Evolutionary conservation across 2,329 filamentous ascomycete species (phyloP).

Genomic region (Verticillium tricorpus): DNA sequence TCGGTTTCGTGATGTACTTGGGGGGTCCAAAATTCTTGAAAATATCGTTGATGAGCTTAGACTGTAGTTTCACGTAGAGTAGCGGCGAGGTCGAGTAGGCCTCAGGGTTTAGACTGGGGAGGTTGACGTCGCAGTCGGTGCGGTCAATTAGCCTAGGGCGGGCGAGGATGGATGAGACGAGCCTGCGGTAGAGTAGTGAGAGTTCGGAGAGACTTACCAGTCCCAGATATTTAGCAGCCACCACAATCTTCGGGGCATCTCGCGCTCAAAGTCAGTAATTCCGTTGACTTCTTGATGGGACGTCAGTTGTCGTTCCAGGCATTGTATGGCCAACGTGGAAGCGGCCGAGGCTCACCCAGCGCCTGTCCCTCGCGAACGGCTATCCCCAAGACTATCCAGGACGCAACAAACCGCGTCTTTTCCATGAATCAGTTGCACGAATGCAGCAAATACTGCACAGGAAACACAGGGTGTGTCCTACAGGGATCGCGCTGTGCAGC

Average conservation of each 20-base stretch:
- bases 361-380: slow-evolving; percentile 31
- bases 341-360: slow-evolving; percentile 19
- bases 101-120: slow-evolving; percentile 27
- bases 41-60: slow-evolving; percentile 24
- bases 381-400: slow-evolving; percentile 29
- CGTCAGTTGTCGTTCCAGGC: slow-evolving; percentile 12
- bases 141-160: slow-evolving; percentile 30
- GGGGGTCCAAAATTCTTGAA: slow-evolving; percentile 24
- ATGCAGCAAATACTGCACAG: slow-evolving; percentile 29
- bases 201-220: slow-evolving; percentile 20
- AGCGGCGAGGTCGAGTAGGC: slow-evolving; percentile 25
- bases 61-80: slow-evolving; percentile 30
- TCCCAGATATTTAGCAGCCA: slow-evolving; percentile 32
- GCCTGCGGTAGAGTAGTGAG: slow-evolving; percentile 18
- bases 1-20: slow-evolving; percentile 20
- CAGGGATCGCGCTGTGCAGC: slow-evolving; percentile 25
- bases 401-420: slow-evolving; percentile 29
- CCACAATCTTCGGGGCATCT: slow-evolving; percentile 31
- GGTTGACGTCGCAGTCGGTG: slow-evolving; percentile 23
- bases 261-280: slow-evolving; percentile 27
- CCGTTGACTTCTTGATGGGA: slow-evolving; percentile 24
- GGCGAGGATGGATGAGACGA: slow-evolving; percentile 27
- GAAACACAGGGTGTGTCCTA: slow-evolving; percentile 26
- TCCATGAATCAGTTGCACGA: slow-evolving; percentile 33
- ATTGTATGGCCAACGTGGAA: neutral